A percentile compares a stretch with the other conserved stretches of the same genome.
Evolutionary conservation across 306 rosid genomes (phyloP).

Genomic region (Cotoneaster glaucophyllus): DNA sequence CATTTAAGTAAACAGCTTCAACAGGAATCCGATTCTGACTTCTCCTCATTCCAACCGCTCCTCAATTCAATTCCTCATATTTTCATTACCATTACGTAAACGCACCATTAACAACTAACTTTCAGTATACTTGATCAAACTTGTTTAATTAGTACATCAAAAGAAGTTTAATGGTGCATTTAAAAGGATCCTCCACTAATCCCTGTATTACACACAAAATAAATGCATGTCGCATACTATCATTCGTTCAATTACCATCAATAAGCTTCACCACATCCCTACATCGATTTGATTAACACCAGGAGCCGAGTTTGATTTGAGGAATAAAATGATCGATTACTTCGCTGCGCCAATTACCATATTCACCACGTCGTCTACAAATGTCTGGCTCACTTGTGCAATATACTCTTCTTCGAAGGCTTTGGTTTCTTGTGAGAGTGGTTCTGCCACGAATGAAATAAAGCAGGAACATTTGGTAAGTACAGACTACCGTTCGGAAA

Average conservation of each 20-base stretch:
- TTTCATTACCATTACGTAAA: too few relatives aligned
- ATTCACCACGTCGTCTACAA: neutral
- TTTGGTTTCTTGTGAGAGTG: conserved; percentile 63
- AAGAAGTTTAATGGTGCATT: too few relatives aligned
- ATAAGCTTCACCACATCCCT: neutral
- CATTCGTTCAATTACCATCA: neutral
- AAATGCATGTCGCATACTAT: neutral
- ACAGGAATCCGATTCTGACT: too few relatives aligned
- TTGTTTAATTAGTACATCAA: too few relatives aligned
- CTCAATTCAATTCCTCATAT: too few relatives aligned
- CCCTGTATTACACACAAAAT: neutral
- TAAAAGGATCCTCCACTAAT: neutral
- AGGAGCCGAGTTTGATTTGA: neutral
- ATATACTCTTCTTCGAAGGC: conserved; percentile 63
- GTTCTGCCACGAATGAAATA: conserved; percentile 36
- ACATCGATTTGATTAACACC: neutral
- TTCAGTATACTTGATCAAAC: neutral
- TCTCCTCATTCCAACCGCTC: too few relatives aligned
- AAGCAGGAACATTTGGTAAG: neutral
- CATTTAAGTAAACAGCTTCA: too few relatives aligned
- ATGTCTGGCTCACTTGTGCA: conserved; percentile 58
- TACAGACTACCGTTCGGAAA: neutral
- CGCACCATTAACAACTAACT: too few relatives aligned
- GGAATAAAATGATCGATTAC: neutral
- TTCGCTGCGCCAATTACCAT: neutral